Percentiles rank a stretch among this genome's conserved stretches.
Conservation (phyloP, 805 yeast genomes). For the Middelhovenomyces tepae region DNA sequence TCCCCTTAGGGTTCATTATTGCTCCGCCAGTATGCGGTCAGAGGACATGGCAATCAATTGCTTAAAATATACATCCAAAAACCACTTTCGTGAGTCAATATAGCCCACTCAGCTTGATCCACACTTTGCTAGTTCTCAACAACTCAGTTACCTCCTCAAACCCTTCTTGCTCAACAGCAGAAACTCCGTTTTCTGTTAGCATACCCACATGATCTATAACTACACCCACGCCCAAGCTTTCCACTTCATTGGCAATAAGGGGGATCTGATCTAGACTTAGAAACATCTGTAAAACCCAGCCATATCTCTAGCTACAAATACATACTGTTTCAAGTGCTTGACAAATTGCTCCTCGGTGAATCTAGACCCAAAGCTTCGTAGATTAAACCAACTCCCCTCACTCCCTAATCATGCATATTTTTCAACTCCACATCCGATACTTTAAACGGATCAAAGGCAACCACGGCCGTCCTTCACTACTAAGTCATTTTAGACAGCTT, state of each 20-base stretch:
- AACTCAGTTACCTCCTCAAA: no score
- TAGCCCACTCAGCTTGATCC: no score
- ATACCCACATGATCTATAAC: conserved; percentile 10
- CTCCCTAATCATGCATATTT: conserved; percentile 6
- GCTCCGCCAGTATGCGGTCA: no score
- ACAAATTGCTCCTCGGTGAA: no score
- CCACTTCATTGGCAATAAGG: conserved; percentile 5
- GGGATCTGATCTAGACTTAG: conserved; percentile 7
- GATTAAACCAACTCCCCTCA: conserved; percentile 6
- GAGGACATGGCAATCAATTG: no score
- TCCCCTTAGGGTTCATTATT: no score
- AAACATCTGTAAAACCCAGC: conserved; percentile 8
- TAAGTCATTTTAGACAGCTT: no score
- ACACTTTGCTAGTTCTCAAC: no score
- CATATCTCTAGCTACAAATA: conserved; percentile 1
- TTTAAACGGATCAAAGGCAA: conserved; percentile 7
- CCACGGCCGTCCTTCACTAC: conserved; percentile 8
- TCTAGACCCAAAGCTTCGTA: conserved; percentile 3
- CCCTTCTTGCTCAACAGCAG: no score
- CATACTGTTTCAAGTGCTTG: conserved; percentile 3
- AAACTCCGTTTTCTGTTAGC: no score
- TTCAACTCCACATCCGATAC: conserved; percentile 2
- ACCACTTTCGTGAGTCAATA: no score
- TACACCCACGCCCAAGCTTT: conserved; percentile 6
- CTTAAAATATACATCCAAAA: no score